Conservation (phyloP, 805 yeast genomes). For the Saccharomyces paradoxus region DNA sequence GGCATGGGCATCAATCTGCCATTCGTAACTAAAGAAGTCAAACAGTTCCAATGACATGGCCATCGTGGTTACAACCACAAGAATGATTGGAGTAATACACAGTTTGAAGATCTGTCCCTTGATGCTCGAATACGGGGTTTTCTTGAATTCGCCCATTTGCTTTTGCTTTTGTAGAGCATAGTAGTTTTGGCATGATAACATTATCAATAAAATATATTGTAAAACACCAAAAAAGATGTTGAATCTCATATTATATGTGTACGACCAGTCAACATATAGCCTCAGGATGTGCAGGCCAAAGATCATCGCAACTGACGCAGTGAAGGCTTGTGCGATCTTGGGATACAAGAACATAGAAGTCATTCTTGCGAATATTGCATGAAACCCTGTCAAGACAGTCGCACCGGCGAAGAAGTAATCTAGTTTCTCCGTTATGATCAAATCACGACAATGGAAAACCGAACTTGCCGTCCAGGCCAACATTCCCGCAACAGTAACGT, state of each 20-base stretch:
- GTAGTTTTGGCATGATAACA: slow-evolving; percentile 29
- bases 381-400: slow-evolving; percentile 74
- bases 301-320: slow-evolving; percentile 38
- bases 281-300: slow-evolving; percentile 60
- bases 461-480: slow-evolving; percentile 84
- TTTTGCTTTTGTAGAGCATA: slow-evolving; percentile 8
- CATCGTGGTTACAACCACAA: slow-evolving; percentile 45
- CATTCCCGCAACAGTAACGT: slow-evolving; percentile 56
- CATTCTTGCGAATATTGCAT: slow-evolving; percentile 54
- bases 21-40: slow-evolving; percentile 72
- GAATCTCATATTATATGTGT: slow-evolving; percentile 89
- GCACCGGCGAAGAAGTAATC: slow-evolving; percentile 93
- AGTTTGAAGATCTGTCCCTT: slow-evolving; percentile 12
- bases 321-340: slow-evolving; percentile 32
- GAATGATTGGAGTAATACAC: slow-evolving; percentile 40
- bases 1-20: slow-evolving; percentile 81
- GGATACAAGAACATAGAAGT: slow-evolving; percentile 45
- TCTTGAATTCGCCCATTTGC: slow-evolving; percentile 4
- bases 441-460: slow-evolving; percentile 82
- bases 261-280: slow-evolving; percentile 69
- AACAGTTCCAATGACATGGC: slow-evolving; percentile 89
- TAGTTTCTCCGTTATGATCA: slow-evolving; percentile 66
- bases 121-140: slow-evolving; percentile 1
- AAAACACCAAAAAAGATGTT: slow-evolving; percentile 70
- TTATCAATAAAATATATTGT: slow-evolving; percentile 47